Conservation (phyloP, 31 red algal genomes). For the Odonthalia washingtoniensis region DNA sequence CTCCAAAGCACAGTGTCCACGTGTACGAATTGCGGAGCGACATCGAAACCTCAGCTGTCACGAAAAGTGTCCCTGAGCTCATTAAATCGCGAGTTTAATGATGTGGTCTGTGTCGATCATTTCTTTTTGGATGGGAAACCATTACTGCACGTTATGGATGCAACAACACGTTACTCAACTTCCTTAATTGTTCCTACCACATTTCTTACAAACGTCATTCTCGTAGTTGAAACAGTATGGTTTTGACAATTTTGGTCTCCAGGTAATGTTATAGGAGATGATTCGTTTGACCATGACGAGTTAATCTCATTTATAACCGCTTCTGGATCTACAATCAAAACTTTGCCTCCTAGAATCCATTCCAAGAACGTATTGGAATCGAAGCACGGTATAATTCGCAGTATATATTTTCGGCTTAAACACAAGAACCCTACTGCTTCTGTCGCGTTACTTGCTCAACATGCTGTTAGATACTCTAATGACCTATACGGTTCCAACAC, state of each 20-base stretch:
- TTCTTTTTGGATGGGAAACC: too few relatives aligned
- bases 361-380: not conserved
- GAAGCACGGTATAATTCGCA: slow-evolving; percentile 2
- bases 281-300: not conserved
- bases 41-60: too few relatives aligned
- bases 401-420: slow-evolving; percentile 1
- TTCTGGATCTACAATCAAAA: not conserved
- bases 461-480: not conserved
- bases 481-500: slow-evolving; percentile 8
- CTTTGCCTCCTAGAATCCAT: not conserved
- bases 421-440: not conserved
- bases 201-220: too few relatives aligned
- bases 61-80: too few relatives aligned
- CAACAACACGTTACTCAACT: too few relatives aligned
- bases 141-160: too few relatives aligned
- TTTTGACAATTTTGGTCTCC: not conserved
- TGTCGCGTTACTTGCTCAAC: not conserved
- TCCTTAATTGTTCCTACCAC: too few relatives aligned
- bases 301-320: not conserved
- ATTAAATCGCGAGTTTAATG: too few relatives aligned
- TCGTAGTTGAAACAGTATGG: too few relatives aligned
- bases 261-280: not conserved
- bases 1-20: too few relatives aligned
- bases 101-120: too few relatives aligned
- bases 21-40: too few relatives aligned